Evolutionary conservation across 129 eudicot genomes (phyloP).

Genomic region (Helichrysum umbraculigerum): DNA sequence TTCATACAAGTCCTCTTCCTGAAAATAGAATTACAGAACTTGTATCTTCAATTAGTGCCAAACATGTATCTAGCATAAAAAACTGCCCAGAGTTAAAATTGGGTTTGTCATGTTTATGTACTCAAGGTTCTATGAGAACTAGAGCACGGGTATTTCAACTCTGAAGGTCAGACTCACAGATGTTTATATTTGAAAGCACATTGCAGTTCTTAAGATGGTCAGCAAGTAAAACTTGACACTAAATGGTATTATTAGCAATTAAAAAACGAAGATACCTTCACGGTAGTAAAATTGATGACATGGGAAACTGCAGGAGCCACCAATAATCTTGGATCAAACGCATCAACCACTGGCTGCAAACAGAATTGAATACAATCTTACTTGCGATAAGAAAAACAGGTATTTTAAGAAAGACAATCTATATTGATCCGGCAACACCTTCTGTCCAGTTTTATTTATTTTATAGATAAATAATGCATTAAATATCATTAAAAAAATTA

Average conservation of each 20-base stretch:
- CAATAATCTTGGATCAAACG: constrained; percentile 91
- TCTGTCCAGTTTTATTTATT: not conserved
- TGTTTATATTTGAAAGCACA: not conserved
- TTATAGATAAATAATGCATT: not conserved
- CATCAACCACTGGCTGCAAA: constrained; percentile 97
- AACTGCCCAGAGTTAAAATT: not conserved
- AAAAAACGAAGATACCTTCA: constrained; percentile 52
- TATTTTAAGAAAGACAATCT: not conserved
- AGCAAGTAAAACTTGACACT: not conserved
- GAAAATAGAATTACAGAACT: constrained; percentile 20
- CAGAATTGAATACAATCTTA: constrained; percentile 12
- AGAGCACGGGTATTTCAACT: constrained; percentile 8
- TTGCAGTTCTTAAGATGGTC: constrained; percentile 3
- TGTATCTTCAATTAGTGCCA: not conserved
- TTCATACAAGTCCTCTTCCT: constrained; percentile 95
- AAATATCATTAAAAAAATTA: not conserved
- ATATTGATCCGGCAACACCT: not conserved
- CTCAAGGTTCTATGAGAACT: not conserved
- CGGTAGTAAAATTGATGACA: constrained; percentile 68
- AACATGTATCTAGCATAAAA: not conserved
- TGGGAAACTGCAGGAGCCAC: constrained; percentile 91
- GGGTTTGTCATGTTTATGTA: not conserved
- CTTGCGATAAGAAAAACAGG: constrained; percentile 5
- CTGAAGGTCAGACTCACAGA: not conserved
- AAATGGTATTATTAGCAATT: not conserved